phyloP scores from a whole-genome alignment of 805 yeast species.

The Saturnispora diversa region DNA sequence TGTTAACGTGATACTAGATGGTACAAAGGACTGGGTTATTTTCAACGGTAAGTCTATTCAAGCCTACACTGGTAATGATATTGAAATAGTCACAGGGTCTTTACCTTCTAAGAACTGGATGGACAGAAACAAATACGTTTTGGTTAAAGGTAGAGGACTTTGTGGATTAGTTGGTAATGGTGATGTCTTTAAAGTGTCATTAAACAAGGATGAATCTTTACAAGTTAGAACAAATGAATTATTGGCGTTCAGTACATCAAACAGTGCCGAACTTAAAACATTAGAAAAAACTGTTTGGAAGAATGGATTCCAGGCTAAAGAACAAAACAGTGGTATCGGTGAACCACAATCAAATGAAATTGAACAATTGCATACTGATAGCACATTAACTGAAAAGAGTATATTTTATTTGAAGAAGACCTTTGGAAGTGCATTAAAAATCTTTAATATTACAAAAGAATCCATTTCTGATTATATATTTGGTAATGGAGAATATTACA shows the following conservation, averaged over 20 bases:
- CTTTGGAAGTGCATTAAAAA: background rate
- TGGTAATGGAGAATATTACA: constrained; percentile 39
- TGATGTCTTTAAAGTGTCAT: constrained; percentile 39
- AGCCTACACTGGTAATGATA: constrained; percentile 42
- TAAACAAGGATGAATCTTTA: constrained; percentile 40
- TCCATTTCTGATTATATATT: constrained; percentile 17
- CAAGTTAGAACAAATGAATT: constrained; percentile 39
- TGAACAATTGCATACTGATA: background rate
- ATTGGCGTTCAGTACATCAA: constrained; percentile 44
- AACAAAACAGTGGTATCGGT: background rate
- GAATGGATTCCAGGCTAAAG: background rate
- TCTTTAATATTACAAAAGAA: background rate
- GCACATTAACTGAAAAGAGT: background rate
- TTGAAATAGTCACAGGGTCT: constrained; percentile 8
- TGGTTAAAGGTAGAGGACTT: constrained; percentile 51
- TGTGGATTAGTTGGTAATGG: constrained; percentile 50
- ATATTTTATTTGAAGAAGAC: background rate
- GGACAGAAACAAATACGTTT: constrained; percentile 35
- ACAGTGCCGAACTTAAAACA: constrained; percentile 34
- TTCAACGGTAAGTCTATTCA: constrained; percentile 41
- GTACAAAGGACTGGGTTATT: constrained; percentile 56
- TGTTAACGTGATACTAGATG: constrained; percentile 43
- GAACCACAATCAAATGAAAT: background rate
- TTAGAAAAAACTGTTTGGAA: constrained; percentile 16
- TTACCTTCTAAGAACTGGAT: constrained; percentile 35